Conservation (phyloP, 2,329 filamentous ascomycete species). For the Chaetothyriales sp. region DNA sequence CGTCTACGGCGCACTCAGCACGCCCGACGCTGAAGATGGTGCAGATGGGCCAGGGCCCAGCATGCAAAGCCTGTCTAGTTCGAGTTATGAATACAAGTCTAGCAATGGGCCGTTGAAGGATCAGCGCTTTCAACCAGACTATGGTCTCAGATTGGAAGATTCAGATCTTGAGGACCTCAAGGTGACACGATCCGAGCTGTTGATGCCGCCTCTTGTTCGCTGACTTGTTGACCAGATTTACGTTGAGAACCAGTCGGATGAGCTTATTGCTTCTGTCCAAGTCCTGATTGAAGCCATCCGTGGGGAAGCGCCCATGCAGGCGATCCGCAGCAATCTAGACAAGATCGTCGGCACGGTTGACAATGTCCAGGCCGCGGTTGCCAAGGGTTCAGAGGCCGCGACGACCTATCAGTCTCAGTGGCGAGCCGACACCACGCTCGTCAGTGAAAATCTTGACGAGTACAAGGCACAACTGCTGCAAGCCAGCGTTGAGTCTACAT, state of each 20-base stretch:
- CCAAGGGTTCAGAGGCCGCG: constrained; percentile 39
- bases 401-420: constrained; percentile 35
- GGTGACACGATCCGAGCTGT: constrained; percentile 26
- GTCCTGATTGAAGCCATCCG: constrained; percentile 63
- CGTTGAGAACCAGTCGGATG: constrained; percentile 68
- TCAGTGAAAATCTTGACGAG: constrained; percentile 37
- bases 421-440: constrained; percentile 26
- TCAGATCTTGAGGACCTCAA: constrained; percentile 48
- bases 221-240: constrained; percentile 43
- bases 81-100: constrained; percentile 7
- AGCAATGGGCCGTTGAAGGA: constrained; percentile 1
- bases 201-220: constrained; percentile 8
- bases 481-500: constrained; percentile 47
- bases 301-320: constrained; percentile 46
- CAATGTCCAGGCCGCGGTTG: constrained; percentile 54
- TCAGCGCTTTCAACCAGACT: constrained; percentile 18
- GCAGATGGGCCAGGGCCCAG: constrained; percentile 2
- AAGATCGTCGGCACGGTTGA: constrained; percentile 58
- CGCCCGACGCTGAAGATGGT: constrained; percentile 38
- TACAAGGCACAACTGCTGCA: constrained; percentile 54
- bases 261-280: constrained; percentile 67
- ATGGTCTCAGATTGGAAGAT: constrained; percentile 30
- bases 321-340: constrained; percentile 56
- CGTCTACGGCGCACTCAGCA: constrained; percentile 59
- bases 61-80: constrained; percentile 6